These are phyloP conservation scores for Kodamaea restingae DNA, from an alignment of 805 yeast genomes.

Conservation along the genomic window DNA sequence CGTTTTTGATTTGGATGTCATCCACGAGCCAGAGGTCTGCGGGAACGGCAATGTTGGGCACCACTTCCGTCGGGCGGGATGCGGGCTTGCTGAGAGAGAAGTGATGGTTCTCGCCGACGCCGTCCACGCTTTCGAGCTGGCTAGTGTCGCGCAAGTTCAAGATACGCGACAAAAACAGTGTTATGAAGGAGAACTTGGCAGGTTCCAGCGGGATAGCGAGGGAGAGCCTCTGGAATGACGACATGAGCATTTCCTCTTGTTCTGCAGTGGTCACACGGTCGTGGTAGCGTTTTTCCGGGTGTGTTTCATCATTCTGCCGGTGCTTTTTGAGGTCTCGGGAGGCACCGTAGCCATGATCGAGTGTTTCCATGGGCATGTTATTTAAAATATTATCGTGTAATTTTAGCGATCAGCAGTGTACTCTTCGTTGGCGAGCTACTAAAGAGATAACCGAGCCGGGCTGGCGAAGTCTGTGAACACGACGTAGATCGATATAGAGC, in stretches of 20 bases:
- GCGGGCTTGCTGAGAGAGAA: neutral
- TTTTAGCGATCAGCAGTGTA: neutral
- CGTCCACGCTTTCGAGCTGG: neutral
- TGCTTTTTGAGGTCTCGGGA: neutral
- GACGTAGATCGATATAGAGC: too few species aligned
- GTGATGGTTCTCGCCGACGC: neutral
- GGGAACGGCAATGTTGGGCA: constrained; percentile 34
- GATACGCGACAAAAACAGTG: constrained; percentile 22
- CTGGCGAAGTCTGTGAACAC: too few species aligned
- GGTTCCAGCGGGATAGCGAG: constrained; percentile 26
- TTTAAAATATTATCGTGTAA: neutral
- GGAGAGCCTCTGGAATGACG: constrained; percentile 18
- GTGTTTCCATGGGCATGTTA: constrained; percentile 1
- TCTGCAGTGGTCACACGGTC: constrained; percentile 2
- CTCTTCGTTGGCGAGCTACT: neutral
- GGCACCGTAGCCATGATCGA: constrained; percentile 1
- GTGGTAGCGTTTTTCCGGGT: neutral
- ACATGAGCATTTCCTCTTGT: constrained; percentile 2
- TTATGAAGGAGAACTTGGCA: constrained; percentile 24
- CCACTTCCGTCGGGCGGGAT: constrained; percentile 19
- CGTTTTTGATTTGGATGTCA: constrained; percentile 27
- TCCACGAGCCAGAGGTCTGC: constrained; percentile 35
- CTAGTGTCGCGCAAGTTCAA: constrained; percentile 15
- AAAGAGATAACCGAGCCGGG: too few species aligned
- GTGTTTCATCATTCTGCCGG: neutral